Conservation (phyloP, 768 basidiomycete genomes). For the Termitomyces sp. region DNA sequence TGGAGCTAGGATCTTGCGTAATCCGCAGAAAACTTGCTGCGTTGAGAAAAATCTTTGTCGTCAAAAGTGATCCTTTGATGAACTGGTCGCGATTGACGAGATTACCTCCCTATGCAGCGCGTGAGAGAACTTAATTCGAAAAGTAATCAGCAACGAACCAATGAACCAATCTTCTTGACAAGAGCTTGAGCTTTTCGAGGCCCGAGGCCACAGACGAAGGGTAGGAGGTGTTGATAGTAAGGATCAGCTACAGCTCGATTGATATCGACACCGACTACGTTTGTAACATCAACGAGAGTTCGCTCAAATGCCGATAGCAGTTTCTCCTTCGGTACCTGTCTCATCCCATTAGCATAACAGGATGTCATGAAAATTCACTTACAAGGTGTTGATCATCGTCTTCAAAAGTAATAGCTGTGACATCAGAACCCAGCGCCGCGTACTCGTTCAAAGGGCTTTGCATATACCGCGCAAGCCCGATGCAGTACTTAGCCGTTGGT, state of each 20-base stretch:
- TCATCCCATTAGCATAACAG: background rate
- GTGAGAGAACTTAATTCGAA: constrained; percentile 2
- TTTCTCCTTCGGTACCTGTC: constrained; percentile 84
- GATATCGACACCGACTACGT: constrained; percentile 93
- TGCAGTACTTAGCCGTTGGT: constrained; percentile 81
- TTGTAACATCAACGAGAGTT: constrained; percentile 83
- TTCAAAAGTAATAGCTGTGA: constrained; percentile 77
- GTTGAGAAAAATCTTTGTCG: constrained; percentile 87
- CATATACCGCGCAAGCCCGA: constrained; percentile 87
- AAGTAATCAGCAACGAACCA: constrained; percentile 42
- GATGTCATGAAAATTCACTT: constrained; percentile 14
- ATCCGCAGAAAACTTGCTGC: constrained; percentile 91
- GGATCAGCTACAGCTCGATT: constrained; percentile 85
- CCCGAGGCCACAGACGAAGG: constrained; percentile 89
- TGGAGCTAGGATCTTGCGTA: constrained; percentile 60
- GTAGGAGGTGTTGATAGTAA: constrained; percentile 85
- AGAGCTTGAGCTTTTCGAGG: constrained; percentile 88
- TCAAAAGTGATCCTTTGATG: constrained; percentile 71
- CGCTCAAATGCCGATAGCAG: constrained; percentile 77
- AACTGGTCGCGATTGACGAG: constrained; percentile 86
- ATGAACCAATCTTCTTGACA: constrained; percentile 70
- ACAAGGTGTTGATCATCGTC: constrained; percentile 86
- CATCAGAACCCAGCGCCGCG: constrained; percentile 81
- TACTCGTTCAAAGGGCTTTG: constrained; percentile 96
- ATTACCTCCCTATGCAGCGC: constrained; percentile 64